phyloP scores from a whole-genome alignment of 345 rosid species.

The Syzygium oleosum region DNA sequence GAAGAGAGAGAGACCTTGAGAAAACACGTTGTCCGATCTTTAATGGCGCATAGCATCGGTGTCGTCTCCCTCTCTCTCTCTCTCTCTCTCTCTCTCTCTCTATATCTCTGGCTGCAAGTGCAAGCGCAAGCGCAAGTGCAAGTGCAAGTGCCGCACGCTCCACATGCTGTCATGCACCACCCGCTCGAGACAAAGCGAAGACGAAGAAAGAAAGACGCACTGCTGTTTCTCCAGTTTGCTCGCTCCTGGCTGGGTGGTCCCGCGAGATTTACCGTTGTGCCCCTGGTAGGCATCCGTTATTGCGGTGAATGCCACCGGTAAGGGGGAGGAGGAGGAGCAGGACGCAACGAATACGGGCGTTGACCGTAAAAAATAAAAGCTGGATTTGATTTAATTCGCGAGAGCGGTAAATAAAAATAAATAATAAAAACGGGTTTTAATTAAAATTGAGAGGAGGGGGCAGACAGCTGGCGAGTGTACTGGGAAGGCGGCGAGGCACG shows the following conservation, averaged over 20 bases:
- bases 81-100: too few species aligned
- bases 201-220: background rate
- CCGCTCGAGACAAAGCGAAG: background rate
- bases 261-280: background rate
- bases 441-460: background rate
- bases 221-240: background rate
- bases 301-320: background rate
- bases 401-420: background rate
- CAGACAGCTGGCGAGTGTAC: background rate
- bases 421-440: background rate
- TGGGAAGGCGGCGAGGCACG: background rate
- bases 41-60: slow-evolving; percentile 25
- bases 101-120: background rate
- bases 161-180: background rate
- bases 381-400: background rate
- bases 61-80: slow-evolving; percentile 8
- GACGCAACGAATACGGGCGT: background rate
- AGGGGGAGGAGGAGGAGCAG: background rate
- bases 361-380: background rate
- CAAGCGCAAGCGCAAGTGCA: background rate
- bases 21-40: background rate
- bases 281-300: background rate
- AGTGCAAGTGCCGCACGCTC: background rate
- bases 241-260: background rate
- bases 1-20: background rate